Conservation (phyloP, 106 monocot species). For the Allium sativum region DNA sequence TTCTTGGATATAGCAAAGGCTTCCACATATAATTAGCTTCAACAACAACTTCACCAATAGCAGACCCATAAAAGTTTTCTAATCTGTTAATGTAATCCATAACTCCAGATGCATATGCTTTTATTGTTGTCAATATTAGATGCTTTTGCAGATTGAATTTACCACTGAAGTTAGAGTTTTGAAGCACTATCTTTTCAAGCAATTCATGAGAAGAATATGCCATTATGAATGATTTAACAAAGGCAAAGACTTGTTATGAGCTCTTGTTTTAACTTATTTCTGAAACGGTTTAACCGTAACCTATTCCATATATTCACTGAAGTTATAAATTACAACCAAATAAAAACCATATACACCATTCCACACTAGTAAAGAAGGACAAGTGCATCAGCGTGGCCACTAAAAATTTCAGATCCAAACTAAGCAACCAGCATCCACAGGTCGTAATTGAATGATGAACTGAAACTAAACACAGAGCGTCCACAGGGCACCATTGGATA, state of each 20-base stretch:
- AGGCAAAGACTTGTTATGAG: conserved; percentile 86
- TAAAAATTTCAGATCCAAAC: too few relatives aligned
- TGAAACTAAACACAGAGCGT: too few relatives aligned
- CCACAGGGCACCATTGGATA: too few relatives aligned
- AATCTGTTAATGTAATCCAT: conserved; percentile 95
- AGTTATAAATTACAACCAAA: too few relatives aligned
- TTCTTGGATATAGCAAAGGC: conserved; percentile 97
- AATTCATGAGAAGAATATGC: conserved; percentile 92
- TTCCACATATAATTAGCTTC: conserved; percentile 92
- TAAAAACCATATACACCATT: too few relatives aligned
- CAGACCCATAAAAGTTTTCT: conserved; percentile 97
- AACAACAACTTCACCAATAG: conserved; percentile 92
- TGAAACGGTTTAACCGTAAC: too few relatives aligned
- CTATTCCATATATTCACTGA: too few relatives aligned
- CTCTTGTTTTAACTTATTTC: conserved; percentile 95
- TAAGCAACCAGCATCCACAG: too few relatives aligned
- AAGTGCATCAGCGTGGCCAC: too few relatives aligned
- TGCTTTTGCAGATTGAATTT: conserved; percentile 96
- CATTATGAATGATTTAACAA: conserved; percentile 93
- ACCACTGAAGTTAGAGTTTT: conserved; percentile 92
- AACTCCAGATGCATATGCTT: conserved; percentile 87
- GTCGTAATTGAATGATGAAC: too few relatives aligned
- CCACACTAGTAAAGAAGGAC: too few relatives aligned
- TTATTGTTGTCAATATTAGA: conserved; percentile 87
- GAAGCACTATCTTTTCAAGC: conserved; percentile 93